Base-by-base conservation (phyloP, 108 stramenopile genomes). In the Cyclotella kingstonii region DNA sequence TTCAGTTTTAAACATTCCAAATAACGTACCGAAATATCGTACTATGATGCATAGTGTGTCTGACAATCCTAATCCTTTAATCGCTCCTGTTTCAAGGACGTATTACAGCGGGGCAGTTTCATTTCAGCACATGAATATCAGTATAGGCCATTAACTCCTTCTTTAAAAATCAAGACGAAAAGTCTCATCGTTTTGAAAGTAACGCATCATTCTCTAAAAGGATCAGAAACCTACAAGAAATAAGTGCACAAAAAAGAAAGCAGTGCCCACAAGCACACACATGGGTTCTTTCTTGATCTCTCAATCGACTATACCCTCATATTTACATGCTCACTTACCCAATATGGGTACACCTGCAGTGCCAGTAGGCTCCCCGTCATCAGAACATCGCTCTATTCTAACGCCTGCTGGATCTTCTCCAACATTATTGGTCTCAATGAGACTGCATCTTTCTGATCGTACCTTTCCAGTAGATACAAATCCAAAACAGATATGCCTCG, bases 321-420 rank as follows among this genome's bases (percentile, higher is more conserved):
- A n/a, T n/a, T n/a, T n/a, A n/a, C n/a, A n/a, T 21, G 21, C 1
- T 22, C 21, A 15, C 49, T 51, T 8, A 54, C 53, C 53, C 27
- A 54, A 54, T 54, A 54, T 54, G 17, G 53, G 53, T 38, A 38
- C 53, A 2, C 53, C 53, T 0, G 86, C 89, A 12, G 92, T 94
- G 0, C 92, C 92, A 8, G 87, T 78, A 1, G 92, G 92, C 69
- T 94, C 92, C 12, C 92, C 92, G 56, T 90, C 89, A 60, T 94
- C 92, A 15, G 79, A 82, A 34, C 65, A 81, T 52, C 89, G 77
- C 72, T 90, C 89, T 43, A 76, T 69, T 3, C 60, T 48, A 41
- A 81, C 74, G 31, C 49, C 19, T 15, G 40, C 31, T 40, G 39
- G 6, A 36, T 21, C 45, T 21, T 12, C 42, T 23, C 26, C 51